A percentile compares a stretch with the other conserved stretches of the same genome.
These are phyloP conservation scores for Tetrapisispora iriomotensis DNA, from an alignment of 805 yeast species.

Conservation along the genomic window DNA sequence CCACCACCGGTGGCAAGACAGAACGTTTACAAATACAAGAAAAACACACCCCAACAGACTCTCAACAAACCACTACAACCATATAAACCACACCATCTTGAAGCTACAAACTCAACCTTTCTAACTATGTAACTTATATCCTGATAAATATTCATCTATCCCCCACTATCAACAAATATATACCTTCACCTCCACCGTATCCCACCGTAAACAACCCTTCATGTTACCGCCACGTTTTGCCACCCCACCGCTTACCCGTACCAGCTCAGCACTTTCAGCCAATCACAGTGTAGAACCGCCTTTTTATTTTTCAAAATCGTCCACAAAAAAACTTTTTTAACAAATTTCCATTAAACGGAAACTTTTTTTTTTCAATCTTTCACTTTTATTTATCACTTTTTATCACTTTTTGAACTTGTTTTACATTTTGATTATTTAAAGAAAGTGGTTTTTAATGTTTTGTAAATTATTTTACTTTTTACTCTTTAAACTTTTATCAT, in stretches of 20 bases:
- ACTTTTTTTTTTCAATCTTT: slow-evolving; percentile 10
- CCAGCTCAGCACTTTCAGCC: slow-evolving; percentile 9
- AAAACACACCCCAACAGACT: background rate
- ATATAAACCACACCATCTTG: slow-evolving; percentile 1
- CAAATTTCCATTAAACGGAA: slow-evolving; percentile 1
- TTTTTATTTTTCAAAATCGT: background rate
- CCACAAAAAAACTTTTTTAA: background rate
- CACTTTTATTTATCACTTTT: slow-evolving; percentile 21
- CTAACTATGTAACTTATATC: slow-evolving; percentile 1
- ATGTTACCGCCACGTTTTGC: background rate
- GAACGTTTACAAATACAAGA: background rate
- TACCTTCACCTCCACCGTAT: background rate
- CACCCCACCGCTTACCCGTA: slow-evolving; percentile 7
- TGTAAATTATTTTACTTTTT: background rate
- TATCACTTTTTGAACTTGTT: slow-evolving; percentile 1
- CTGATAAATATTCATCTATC: background rate
- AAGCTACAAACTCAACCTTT: background rate
- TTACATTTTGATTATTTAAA: too few relatives aligned
- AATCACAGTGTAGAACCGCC: slow-evolving; percentile 8
- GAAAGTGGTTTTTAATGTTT: too few relatives aligned
- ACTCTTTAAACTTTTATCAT: background rate
- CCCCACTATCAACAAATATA: background rate
- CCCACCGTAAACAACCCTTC: slow-evolving; percentile 5
- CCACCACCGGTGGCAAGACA: background rate
- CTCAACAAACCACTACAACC: background rate